These are phyloP conservation scores for Penicillium flavigenum DNA, from an alignment of 495 filamentous ascomycete species.

Conservation along the genomic window DNA sequence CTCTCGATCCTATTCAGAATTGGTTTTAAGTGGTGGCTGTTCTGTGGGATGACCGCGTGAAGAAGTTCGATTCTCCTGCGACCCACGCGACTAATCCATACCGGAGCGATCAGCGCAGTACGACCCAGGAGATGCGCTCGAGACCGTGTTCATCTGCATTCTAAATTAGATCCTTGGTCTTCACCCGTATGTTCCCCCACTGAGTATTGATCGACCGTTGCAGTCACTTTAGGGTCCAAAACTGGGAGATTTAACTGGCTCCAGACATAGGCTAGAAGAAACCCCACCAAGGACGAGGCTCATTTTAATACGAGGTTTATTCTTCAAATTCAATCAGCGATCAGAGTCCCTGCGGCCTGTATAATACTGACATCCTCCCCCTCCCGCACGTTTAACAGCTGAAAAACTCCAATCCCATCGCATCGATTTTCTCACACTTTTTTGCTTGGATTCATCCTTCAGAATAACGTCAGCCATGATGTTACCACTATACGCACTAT, in stretches of 20 bases:
- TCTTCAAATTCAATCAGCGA: background rate
- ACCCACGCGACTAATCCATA: background rate
- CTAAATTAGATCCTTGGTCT: constrained; percentile 1
- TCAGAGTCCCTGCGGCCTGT: background rate
- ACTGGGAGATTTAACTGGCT: constrained; percentile 4
- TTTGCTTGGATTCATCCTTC: background rate
- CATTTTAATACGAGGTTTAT: constrained; percentile 15
- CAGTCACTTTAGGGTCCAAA: constrained; percentile 4
- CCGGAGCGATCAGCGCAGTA: background rate
- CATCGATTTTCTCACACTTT: background rate
- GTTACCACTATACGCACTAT: constrained; percentile 3
- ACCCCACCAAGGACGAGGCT: constrained; percentile 7
- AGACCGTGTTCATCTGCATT: constrained; percentile 3
- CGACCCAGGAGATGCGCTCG: background rate
- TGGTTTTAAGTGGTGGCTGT: background rate
- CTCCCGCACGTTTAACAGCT: background rate
- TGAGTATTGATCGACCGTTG: constrained; percentile 11
- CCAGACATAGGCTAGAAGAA: background rate
- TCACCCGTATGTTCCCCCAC: background rate
- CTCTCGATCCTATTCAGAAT: background rate
- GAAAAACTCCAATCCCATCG: background rate
- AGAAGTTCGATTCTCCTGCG: background rate
- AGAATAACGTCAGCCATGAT: background rate
- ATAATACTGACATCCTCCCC: constrained; percentile 4
- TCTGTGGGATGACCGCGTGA: background rate